phyloP scores from a whole-genome alignment of 805 yeast genomes.

The Kluyveromyces starmeri region DNA sequence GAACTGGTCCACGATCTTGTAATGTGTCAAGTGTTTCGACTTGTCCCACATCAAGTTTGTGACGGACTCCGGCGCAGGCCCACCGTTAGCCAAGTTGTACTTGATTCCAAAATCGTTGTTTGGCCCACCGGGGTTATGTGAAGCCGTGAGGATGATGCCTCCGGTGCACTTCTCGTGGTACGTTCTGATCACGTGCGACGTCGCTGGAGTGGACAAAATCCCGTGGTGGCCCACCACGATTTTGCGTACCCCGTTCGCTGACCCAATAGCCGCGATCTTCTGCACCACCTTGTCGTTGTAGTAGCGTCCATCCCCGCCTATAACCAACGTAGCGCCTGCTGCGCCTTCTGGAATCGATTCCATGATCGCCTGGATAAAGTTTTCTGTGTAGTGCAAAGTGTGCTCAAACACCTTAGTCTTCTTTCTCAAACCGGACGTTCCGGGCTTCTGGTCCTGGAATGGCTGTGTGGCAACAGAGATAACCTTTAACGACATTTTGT shows the following conservation, averaged over 20 bases:
- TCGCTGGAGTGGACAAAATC: constrained; percentile 89
- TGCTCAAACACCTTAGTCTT: constrained; percentile 74
- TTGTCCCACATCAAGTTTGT: constrained; percentile 77
- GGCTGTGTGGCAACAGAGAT: constrained; percentile 54
- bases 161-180: constrained; percentile 61
- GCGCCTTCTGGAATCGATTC: constrained; percentile 88
- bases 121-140: constrained; percentile 98
- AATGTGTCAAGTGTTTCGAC: constrained; percentile 48
- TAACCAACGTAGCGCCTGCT: constrained; percentile 62
- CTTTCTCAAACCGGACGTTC: constrained; percentile 94
- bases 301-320: constrained; percentile 96
- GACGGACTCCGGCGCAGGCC: constrained; percentile 95
- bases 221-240: constrained; percentile 84
- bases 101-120: constrained; percentile 87
- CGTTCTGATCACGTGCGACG: constrained; percentile 84
- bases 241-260: constrained; percentile 84
- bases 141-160: constrained; percentile 92
- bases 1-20: constrained; percentile 50
- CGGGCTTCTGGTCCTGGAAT: constrained; percentile 90
- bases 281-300: constrained; percentile 78
- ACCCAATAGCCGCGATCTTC: constrained; percentile 71
- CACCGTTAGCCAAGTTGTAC: constrained; percentile 91
- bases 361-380: constrained; percentile 81
- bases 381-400: constrained; percentile 75
- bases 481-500: constrained; percentile 18